Base-by-base conservation (phyloP, 2,329 filamentous ascomycete genomes). In the Penicillium capsulatum region DNA sequence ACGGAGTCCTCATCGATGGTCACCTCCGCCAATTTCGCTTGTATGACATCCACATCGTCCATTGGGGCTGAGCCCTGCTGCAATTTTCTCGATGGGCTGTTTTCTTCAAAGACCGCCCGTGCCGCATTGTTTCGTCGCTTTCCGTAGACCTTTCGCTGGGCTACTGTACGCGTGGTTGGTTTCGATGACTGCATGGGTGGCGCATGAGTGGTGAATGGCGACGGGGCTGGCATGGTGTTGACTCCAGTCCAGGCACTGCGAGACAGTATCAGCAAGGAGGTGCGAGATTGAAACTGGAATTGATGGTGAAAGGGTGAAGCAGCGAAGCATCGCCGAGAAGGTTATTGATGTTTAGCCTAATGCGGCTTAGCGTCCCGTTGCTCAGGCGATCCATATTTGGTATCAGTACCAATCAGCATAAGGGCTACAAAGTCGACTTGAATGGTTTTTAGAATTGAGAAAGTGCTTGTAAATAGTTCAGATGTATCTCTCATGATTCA, bases 121-220 rank as follows among this genome's bases (percentile, higher is more conserved):
- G 64, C 57, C 2, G 62, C 59, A 45, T 65, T 59, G 13, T 45
- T 54, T 24, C 50, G 55, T 33, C 57, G 48, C 34, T 65, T 65
- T 9, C 63, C 64, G 27, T 66, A 65, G 8, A 67, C 64, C 39
- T 51, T 58, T 34, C 57, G 50, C 14, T 60, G 57, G 5, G 55
- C 45, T 17, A 51, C 44, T 33, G 55, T 46, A 20, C 54, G 60
- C 20, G 55, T 44, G n/a, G 47, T 41, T 27, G 49, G 40, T 47
- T 54, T 53, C 11, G 34, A 49, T 19, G 52, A 38, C 27, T 41
- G 44, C 39, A 38, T 42, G 29, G 50, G 42, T 40, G 48, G 57
- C 38, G 51, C 38, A 37, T 54, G 45, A 40, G 45, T 40, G 27
- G 40, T 26, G 16, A 36, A 31, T 31, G 40, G 31, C 15, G 48